These are phyloP conservation scores for Phytophthora hybrid DNA, from an alignment of 352 stramenopile species.

Conservation along the genomic window DNA sequence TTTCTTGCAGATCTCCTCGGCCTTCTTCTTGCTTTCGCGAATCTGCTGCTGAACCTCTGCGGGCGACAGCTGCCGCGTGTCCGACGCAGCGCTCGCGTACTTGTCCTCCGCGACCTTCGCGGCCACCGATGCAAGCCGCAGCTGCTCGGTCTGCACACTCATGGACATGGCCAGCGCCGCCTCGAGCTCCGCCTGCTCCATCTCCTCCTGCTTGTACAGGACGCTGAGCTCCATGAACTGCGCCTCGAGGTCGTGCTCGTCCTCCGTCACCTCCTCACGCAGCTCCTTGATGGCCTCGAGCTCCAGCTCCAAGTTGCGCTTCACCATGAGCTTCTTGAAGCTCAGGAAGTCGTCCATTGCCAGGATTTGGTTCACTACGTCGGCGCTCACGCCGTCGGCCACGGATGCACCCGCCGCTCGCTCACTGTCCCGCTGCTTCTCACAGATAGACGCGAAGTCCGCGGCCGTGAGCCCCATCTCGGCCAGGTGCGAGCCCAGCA, in stretches of 20 bases:
- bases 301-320: conserved; percentile 92
- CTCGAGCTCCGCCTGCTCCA: conserved; percentile 86
- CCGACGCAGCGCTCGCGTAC: conserved; percentile 45
- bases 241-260: conserved; percentile 56
- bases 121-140: conserved; percentile 60
- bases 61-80: conserved; percentile 41
- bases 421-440: conserved; percentile 65
- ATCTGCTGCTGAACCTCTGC: conserved; percentile 69
- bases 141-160: conserved; percentile 73
- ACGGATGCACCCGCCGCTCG: conserved; percentile 27
- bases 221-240: conserved; percentile 89
- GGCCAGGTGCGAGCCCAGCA: conserved; percentile 82
- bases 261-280: conserved; percentile 57
- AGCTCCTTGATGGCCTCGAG: conserved; percentile 88
- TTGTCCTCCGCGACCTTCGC: conserved; percentile 77
- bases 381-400: conserved; percentile 56
- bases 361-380: conserved; percentile 89
- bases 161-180: conserved; percentile 81
- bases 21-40: conserved; percentile 72
- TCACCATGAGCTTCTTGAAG: conserved; percentile 95
- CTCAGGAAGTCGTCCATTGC: conserved; percentile 92
- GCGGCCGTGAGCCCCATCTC: conserved; percentile 87
- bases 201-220: conserved; percentile 88
- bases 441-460: conserved; percentile 87
- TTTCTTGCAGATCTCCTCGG: conserved; percentile 76